Conservation (phyloP, 2,329 filamentous ascomycete genomes). For the Pseudogymnoascus destructans region DNA sequence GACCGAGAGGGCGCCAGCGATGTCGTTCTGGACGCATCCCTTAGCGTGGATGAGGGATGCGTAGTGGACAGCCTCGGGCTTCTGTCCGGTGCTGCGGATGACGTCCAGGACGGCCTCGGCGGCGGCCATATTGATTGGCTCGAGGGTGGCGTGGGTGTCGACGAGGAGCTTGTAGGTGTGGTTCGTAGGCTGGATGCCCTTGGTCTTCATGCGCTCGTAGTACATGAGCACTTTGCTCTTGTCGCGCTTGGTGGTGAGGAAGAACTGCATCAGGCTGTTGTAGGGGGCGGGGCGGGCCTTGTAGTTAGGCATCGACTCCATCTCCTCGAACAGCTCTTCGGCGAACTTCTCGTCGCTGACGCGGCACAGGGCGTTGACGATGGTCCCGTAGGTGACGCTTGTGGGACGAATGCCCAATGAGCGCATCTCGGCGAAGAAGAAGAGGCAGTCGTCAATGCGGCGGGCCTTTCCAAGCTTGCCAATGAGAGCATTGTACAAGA, state of each 20-base stretch:
- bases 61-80: conserved; percentile 86
- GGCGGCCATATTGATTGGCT: conserved; percentile 70
- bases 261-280: conserved; percentile 99
- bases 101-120: conserved; percentile 71
- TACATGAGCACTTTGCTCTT: conserved; percentile 86
- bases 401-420: conserved; percentile 84
- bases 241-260: conserved; percentile 93
- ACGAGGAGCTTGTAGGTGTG: conserved; percentile 98
- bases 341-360: conserved; percentile 97
- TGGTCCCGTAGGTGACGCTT: conserved; percentile 93
- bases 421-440: conserved; percentile 98
- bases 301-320: conserved; percentile 98
- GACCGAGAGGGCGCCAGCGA: conserved; percentile 65
- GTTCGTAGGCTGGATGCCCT: conserved; percentile 77
- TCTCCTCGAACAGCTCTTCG: conserved; percentile 95
- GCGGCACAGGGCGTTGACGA: conserved; percentile 93
- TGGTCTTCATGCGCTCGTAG: conserved; percentile 85
- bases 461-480: conserved; percentile 96
- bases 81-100: conserved; percentile 61
- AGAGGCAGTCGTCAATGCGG: conserved; percentile 93
- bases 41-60: conserved; percentile 91
- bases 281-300: conserved; percentile 94
- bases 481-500: conserved; percentile 95
- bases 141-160: conserved; percentile 86
- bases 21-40: conserved; percentile 85